Evolutionary conservation across 495 filamentous ascomycete species (phyloP), one percentile per base, ranked within the genome.

Genomic region (Talaromyces trachyspermus): DNA sequence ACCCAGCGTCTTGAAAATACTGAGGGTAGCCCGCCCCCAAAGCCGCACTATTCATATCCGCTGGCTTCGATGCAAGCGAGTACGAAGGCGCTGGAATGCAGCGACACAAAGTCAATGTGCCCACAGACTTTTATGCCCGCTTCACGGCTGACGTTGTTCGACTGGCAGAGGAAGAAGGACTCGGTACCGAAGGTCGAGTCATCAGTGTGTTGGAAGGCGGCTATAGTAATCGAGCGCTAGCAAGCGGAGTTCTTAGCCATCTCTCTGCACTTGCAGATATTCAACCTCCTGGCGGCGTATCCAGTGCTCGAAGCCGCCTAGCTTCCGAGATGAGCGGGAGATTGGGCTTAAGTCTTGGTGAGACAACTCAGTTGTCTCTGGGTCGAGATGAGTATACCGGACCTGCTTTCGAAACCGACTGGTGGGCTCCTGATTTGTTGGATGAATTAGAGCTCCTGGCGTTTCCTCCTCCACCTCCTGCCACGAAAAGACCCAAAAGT

Each of bases 21-120:
- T 17, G 68, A 74, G 25, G 77, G 70, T 43, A 71, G 71, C 70
- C 71, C 7, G 52, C 64, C 20, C 84, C 89, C 25, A 88, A 81
- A 55, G 88, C 84, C 6, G 89, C 89, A 5, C 86, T 98, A 24
- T 98, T 98, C 61, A 64, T 98, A 24, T 95, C 89, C 25, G 91
- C 92, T 1, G 92, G 92, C 0, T 98, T 98, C 54, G 92, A 98
- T 68, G 94, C 92, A 4, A 95, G 89, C 56, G 87, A 97, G 58
- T 90, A 86, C 79, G 92, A 98, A 62, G 77, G 80, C n/a, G 60
- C 71, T 3, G 87, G 84, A 1, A 97, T 98, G 94, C 92, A 97
- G 59, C 73, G 92, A 41, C 92, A 98, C 64, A 80, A 83, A 43
- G 88, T 94, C 48, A 92, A 95, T 63, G 90, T 98, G 6, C 92